Evolutionary conservation across 2,329 filamentous ascomycete species (phyloP), one percentile per base, ranked within the genome.

Genomic region (Exophiala spinifera): DNA sequence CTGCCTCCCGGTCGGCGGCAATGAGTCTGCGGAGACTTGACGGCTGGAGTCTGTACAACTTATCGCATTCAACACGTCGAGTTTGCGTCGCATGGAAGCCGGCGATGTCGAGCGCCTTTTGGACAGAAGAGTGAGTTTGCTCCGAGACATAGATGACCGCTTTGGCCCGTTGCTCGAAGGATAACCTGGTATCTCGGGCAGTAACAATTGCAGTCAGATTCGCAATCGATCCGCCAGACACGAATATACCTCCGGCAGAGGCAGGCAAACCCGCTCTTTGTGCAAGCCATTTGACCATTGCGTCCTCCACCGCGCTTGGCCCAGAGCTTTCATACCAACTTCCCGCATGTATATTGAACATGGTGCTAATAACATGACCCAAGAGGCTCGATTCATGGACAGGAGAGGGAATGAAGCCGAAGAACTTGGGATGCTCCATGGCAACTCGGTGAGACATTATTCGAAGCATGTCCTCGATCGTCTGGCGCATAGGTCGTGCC

Each of bases 151-250:
- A 64, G 7, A 56, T 55, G 1, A 60, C 49, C 2, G 53, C 61
- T 1, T 34, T 17, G 3, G 48, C 20, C 3, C 45, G 23, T 10
- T 56, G 17, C 3, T 17, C 23, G 1, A 19, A 37, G 1, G 25
- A 25, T 1, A 65, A 44, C 8, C 20, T 46, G 20, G 61, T 34
- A 20, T 65, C 63, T 19, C 64, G 60, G 8, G 63, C 63, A 17
- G 56, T 34, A 1, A 54, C 25, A 4, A 65, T 46, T 8, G 61
- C 63, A 7, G 53, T 60, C 40, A 65, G 19, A 20, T 64, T 65
- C 4, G 64, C 61, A 46, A 65, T 59, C 0, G 64, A 65, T 1
- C 57, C 64, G 4, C 64, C 59, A 5, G 60, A 61, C 2, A 64
- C 60, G 5, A 59, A 64, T 2, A 50, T 34, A 4, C 64, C 64